Base-by-base conservation (phyloP, 495 filamentous ascomycete genomes). In the Tuber umbilicatum region DNA sequence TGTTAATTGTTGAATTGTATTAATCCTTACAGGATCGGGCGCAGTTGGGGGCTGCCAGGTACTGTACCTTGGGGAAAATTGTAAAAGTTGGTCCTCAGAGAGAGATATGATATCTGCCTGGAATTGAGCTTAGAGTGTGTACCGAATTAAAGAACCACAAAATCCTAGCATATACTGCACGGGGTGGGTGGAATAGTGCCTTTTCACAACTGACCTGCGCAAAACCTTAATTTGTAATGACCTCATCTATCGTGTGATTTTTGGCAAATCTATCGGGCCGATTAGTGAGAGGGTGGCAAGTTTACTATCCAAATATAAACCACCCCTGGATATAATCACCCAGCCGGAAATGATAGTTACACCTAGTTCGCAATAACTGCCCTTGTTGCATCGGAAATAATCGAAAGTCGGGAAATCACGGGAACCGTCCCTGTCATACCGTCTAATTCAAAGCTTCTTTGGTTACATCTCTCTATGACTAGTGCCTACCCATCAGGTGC, bases 381-480 rank as follows among this genome's bases (percentile, higher is more conserved):
- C 35, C 14, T 35, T 35, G 55, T 5, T 6, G 55, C 27, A 35
- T 35, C 55, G 35, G 14, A 64, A 64, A 64, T 64, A 64, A 64
- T 35, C 55, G 55, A 64, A 14, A 64, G 55, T 16, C 55, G 27
- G 55, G 12, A 3, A 19, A 64, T 64, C 55, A 64, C 27, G 55
- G 55, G 55, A 35, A 64, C 55, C 14, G n/a, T 64, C n/a, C 55
- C 55, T 17, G 27, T 17, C 55, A 64, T 31, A 35, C 27, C 27
- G 55, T 64, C 55, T 64, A 64, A 64, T 64, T 64, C 55, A 64
- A 27, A 64, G 55, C 3, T 64, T 64, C 55, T 64, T 64, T 27
- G 55, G 55, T 64, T 64, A 31, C 55, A 64, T 64, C 31, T 35
- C 55, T 64, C 55, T 64, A 64, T 64, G 55, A 64, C 35, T 64